phyloP scores from a whole-genome alignment of 495 filamentous ascomycete genomes.

The Aspergillus ellipticus region DNA sequence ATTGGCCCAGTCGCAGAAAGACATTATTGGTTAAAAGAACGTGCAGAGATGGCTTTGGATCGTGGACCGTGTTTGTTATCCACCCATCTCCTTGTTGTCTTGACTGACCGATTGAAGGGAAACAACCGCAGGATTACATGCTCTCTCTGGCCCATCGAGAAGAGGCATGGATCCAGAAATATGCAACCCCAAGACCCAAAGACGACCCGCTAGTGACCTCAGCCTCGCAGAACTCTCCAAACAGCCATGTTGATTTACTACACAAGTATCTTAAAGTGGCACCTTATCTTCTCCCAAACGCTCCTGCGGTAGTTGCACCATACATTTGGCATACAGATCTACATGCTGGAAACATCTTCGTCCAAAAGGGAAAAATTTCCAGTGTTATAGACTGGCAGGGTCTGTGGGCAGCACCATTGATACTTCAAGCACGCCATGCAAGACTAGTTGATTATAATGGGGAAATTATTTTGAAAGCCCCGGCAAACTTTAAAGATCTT shows the following conservation, averaged over 20 bases:
- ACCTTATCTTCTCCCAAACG: constrained; percentile 23
- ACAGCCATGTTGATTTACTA: constrained; percentile 18
- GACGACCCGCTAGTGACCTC: constrained; percentile 15
- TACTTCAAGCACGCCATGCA: constrained; percentile 20
- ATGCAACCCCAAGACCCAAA: constrained; percentile 15
- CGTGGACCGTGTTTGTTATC: constrained; percentile 28
- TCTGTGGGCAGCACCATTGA: constrained; percentile 22
- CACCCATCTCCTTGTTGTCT: background rate
- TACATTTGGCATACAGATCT: constrained; percentile 35
- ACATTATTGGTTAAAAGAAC: constrained; percentile 27
- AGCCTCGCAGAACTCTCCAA: constrained; percentile 19
- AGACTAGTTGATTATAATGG: constrained; percentile 26
- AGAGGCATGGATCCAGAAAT: constrained; percentile 22
- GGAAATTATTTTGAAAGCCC: constrained; percentile 22
- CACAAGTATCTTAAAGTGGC: constrained; percentile 23
- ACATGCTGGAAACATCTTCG: constrained; percentile 34
- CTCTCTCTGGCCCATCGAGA: constrained; percentile 25
- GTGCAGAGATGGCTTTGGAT: constrained; percentile 19
- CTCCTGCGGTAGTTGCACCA: constrained; percentile 17
- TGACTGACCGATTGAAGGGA: constrained; percentile 16
- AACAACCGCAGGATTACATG: constrained; percentile 18
- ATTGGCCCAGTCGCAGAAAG: constrained; percentile 29
- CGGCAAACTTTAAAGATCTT: constrained; percentile 23
- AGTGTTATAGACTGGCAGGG: constrained; percentile 35
- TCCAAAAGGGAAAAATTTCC: constrained; percentile 22